phyloP scores from a whole-genome alignment of 306 rosid genomes.

The Ceratonia siliqua region DNA sequence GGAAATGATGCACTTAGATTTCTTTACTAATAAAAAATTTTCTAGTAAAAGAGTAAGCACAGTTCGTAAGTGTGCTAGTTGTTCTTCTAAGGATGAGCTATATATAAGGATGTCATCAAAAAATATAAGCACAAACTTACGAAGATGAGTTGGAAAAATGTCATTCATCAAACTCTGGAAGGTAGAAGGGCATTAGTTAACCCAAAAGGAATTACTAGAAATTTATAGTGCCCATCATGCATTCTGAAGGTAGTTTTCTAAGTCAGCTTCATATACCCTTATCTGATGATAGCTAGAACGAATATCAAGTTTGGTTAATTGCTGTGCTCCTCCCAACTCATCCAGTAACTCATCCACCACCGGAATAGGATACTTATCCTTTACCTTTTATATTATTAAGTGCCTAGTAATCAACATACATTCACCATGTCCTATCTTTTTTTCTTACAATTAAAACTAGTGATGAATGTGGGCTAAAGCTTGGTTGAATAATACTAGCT shows the following conservation, averaged over 20 bases:
- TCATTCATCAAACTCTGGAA: not conserved
- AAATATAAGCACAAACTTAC: not conserved
- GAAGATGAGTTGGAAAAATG: not conserved
- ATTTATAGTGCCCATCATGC: no score
- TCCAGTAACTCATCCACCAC: not conserved
- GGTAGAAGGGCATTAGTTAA: not conserved
- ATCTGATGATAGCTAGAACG: no score
- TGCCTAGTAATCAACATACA: not conserved
- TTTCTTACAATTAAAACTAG: no score
- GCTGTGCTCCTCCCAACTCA: not conserved
- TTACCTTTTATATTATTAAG: not conserved
- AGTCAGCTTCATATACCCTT: not conserved
- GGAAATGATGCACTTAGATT: not conserved
- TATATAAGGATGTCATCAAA: not conserved
- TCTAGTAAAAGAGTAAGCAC: not conserved
- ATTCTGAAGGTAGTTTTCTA: no score
- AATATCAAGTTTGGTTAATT: not conserved
- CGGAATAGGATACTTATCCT: not conserved
- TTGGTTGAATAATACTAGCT: no score
- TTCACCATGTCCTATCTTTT: not conserved
- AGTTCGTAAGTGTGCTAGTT: not conserved
- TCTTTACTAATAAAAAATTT: not conserved
- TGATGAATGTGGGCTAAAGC: no score
- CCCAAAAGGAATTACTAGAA: not conserved
- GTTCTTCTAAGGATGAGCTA: not conserved